Evolutionary conservation across 495 filamentous ascomycete species (phyloP).

Genomic region (Trichoderma asperelloides): DNA sequence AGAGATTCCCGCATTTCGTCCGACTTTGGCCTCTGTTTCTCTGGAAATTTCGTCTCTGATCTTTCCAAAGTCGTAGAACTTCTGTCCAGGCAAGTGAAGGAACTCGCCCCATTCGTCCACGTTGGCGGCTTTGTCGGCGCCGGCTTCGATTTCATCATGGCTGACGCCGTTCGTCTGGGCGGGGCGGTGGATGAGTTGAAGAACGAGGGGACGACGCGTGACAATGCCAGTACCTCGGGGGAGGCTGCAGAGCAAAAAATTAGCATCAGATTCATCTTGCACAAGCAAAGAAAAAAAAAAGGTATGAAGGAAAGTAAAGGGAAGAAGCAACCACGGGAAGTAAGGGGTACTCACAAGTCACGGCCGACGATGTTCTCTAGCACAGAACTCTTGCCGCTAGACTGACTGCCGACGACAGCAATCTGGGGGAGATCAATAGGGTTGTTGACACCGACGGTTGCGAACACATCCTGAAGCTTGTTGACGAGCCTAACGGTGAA

Average conservation of each 20-base stretch:
- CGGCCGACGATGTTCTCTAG: conserved; percentile 98
- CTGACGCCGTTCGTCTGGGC: conserved; percentile 67
- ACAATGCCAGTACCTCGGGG: conserved; percentile 98
- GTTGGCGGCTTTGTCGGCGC: conserved; percentile 73
- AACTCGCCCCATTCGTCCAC: conserved; percentile 98
- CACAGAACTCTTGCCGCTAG: conserved; percentile 99
- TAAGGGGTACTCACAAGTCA: conserved; percentile 70
- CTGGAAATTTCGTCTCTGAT: conserved; percentile 96
- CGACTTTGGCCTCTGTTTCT: conserved; percentile 95
- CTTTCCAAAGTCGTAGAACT: conserved; percentile 99
- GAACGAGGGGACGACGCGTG: conserved; percentile 87
- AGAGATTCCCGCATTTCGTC: conserved; percentile 92
- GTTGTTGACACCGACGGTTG: conserved; percentile 97
- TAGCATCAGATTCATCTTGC: conserved; percentile 10
- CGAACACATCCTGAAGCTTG: conserved; percentile 98
- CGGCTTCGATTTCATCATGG: conserved; percentile 50
- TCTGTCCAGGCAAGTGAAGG: conserved; percentile 94
- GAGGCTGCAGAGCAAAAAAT: conserved; percentile 47
- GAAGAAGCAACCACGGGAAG: neutral
- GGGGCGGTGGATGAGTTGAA: conserved; percentile 93
- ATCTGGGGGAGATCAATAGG: conserved; percentile 99
- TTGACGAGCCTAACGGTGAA: conserved; percentile 72
- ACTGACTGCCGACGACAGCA: conserved; percentile 96
- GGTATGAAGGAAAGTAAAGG: too few relatives aligned
- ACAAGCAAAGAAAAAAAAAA: conserved; percentile 7